These are phyloP conservation scores for Cutaneotrichosporon mucoides DNA, from an alignment of 1,284 basidiomycete genomes.

Conservation along the genomic window DNA sequence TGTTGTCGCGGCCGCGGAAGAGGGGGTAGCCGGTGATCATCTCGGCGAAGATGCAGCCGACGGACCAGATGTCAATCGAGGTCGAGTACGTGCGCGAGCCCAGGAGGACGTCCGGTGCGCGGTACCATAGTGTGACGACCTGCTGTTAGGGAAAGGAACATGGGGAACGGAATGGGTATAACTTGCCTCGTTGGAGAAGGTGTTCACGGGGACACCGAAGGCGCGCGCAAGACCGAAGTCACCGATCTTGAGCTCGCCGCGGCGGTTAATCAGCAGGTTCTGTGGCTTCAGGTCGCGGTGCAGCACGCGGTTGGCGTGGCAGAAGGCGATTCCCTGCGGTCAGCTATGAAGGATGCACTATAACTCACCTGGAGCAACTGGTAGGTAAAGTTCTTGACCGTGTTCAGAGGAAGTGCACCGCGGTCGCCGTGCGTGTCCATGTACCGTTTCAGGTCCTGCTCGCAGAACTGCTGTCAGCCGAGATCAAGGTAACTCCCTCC, in stretches of 20 bases:
- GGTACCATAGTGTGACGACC: slow-evolving; percentile 99
- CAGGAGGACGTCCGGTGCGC: slow-evolving; percentile 94
- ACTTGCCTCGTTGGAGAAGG: slow-evolving; percentile 92
- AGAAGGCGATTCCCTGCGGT: slow-evolving; percentile 76
- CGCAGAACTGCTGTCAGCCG: slow-evolving; percentile 36
- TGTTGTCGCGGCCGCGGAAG: slow-evolving; percentile 95
- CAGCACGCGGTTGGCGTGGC: slow-evolving; percentile 92
- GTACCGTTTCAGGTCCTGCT: slow-evolving; percentile 82
- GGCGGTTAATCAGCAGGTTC: slow-evolving; percentile 88
- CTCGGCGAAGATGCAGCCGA: slow-evolving; percentile 60
- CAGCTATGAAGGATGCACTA: not conserved
- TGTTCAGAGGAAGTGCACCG: slow-evolving; percentile 62
- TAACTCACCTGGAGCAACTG: slow-evolving; percentile 41
- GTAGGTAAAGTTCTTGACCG: slow-evolving; percentile 64
- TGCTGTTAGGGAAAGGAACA: slow-evolving; percentile 38
- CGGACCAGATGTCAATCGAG: slow-evolving; percentile 97
- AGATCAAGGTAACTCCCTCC: slow-evolving; percentile 41
- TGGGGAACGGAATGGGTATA: not conserved
- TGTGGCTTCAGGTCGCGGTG: slow-evolving; percentile 98
- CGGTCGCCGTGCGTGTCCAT: slow-evolving; percentile 81
- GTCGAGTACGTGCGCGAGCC: slow-evolving; percentile 95
- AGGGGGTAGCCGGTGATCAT: slow-evolving; percentile 93
- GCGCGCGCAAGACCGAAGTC: slow-evolving; percentile 96
- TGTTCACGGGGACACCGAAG: slow-evolving; percentile 95
- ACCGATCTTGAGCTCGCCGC: slow-evolving; percentile 83